Base-by-base conservation (phyloP, 306 rosid genomes). In the Cyclanthera cordifolia region DNA sequence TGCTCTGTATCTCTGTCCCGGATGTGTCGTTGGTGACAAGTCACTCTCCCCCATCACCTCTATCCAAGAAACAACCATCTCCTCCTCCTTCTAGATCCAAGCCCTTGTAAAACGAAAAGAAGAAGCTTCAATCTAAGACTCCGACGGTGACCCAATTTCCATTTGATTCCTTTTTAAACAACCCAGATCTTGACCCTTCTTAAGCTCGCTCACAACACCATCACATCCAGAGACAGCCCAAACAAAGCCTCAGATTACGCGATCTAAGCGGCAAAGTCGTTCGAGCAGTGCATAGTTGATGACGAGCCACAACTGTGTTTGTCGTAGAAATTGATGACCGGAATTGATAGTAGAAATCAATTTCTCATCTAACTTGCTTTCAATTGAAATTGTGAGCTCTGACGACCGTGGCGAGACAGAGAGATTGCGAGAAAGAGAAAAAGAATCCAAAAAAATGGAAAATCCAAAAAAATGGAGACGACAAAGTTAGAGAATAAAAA, bases 151-250 rank as follows among this genome's bases (percentile, higher is more conserved):
- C 74, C 54, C 81, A 82, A 34, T 75, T 28, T 20, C 67, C 68
- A 9, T 59, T 89, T 0, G 97, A 88, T 23, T 81, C 90, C 30
- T 88, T 96, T 1, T 90, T 94, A 1, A 97, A 94, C 78, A 94
- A 94, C 75, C 97, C 99, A 52, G 99, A 94, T 94, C 99, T 94
- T 56, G 99, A 95, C 1, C 99, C 99, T 2, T 1, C 97, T 94
- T 15, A 90, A 94, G 73, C 80, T 94, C 0, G 97, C 99, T 13
- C 82, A 97, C 0, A 96, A 90, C 68, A 86, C 99, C 11, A 94
- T 94, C 30, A 97, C 99, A 34, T 90, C 97, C 1, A 97, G 99
- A 6, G 99, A 94, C 0, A 97, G 99, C 0, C 99, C 97, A 12
- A 79, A 78, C 54, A 94, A 82, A 79, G 97, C 99, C 6, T 70